These are phyloP conservation scores for Thelonectria discophora DNA, from an alignment of 2,329 filamentous ascomycete species.

Conservation along the genomic window DNA sequence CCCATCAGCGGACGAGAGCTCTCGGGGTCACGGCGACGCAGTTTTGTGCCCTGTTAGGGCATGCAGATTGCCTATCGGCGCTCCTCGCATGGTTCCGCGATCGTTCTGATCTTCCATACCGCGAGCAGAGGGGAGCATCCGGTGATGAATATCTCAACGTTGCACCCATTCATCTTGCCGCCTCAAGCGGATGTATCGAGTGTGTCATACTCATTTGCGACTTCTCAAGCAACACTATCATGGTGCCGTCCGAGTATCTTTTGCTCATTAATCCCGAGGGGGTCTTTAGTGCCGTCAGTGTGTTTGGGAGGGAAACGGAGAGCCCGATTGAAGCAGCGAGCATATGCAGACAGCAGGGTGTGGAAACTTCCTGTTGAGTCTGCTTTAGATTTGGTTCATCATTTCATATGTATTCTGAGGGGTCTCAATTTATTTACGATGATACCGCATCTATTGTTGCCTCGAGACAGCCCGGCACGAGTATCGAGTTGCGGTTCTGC, in stretches of 20 bases:
- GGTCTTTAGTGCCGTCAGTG: neutral
- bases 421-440: too few species aligned
- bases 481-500: neutral
- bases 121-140: too few species aligned
- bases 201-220: neutral
- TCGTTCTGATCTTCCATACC: too few species aligned
- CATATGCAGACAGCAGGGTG: too few species aligned
- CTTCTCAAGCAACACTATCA: neutral
- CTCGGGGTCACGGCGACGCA: neutral
- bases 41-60: neutral
- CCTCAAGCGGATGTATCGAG: neutral
- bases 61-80: neutral
- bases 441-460: neutral
- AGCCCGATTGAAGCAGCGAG: too few species aligned
- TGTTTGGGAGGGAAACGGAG: too few species aligned
- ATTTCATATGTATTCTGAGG: too few species aligned
- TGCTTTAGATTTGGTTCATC: too few species aligned
- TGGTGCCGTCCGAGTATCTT: neutral
- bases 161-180: neutral
- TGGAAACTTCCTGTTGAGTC: too few species aligned
- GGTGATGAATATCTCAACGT: neutral
- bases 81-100: neutral
- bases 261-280: neutral
- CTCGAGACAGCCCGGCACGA: neutral
- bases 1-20: neutral